Conservation (phyloP, 2,329 filamentous ascomycete species). For the Trichoderma afroharzianum region DNA sequence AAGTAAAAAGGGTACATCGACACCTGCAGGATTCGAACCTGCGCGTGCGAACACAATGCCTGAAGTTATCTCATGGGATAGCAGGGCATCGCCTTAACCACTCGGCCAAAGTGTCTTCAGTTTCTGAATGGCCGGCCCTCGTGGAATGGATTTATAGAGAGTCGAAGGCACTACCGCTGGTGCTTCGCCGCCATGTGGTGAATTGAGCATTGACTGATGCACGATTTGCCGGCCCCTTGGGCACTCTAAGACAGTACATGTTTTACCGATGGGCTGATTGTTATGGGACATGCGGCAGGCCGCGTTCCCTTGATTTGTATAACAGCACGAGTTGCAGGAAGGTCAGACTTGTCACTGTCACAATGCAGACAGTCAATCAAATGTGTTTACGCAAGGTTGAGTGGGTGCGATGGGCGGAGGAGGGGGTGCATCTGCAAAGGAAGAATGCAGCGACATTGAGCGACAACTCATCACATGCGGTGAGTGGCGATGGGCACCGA, state of each 20-base stretch:
- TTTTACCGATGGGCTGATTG: neutral
- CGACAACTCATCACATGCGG: neutral
- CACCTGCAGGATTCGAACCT: slow-evolving; percentile 16
- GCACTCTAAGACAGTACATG: neutral
- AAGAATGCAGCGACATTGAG: neutral
- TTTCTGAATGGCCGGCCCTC: neutral
- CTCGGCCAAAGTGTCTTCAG: slow-evolving; percentile 12
- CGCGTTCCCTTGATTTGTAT: neutral
- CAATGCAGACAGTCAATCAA: neutral
- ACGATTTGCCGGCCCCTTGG: neutral
- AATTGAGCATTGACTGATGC: neutral
- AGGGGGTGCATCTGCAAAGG: neutral
- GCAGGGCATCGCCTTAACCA: slow-evolving; percentile 16
- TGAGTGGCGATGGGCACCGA: neutral
- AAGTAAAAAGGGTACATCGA: neutral
- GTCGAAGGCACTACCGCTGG: neutral
- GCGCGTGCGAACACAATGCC: slow-evolving; percentile 17
- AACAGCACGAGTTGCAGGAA: neutral
- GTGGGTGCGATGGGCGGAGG: neutral
- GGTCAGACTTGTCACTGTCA: neutral
- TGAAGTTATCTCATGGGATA: neutral
- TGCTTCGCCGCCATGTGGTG: neutral
- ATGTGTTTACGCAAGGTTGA: neutral
- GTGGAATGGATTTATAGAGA: neutral
- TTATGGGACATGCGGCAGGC: neutral